phyloP scores from a whole-genome alignment of 768 basidiomycete genomes.

The Mycena metata region DNA sequence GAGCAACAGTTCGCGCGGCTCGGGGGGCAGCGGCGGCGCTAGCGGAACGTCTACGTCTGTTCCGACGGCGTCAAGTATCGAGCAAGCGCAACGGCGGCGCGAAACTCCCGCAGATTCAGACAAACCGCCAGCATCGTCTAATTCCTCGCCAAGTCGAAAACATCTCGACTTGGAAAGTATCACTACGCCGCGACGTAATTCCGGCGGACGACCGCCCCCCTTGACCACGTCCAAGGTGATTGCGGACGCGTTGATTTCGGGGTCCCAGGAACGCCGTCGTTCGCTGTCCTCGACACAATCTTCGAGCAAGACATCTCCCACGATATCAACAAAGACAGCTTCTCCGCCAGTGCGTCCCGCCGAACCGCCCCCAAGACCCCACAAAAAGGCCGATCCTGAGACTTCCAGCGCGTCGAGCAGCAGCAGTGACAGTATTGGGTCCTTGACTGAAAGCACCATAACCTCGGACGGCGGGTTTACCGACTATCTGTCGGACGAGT shows the following conservation, averaged over 20 bases:
- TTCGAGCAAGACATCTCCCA: constrained; percentile 37
- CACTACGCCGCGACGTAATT: constrained; percentile 60
- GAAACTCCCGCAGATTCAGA: constrained; percentile 59
- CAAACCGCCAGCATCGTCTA: constrained; percentile 66
- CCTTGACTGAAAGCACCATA: constrained; percentile 79
- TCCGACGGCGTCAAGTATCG: constrained; percentile 61
- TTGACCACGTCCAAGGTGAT: constrained; percentile 58
- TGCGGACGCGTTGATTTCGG: constrained; percentile 50
- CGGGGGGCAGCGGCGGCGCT: constrained; percentile 45
- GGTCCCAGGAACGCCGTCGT: constrained; percentile 46
- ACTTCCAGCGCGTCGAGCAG: constrained; percentile 68
- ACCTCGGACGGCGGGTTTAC: constrained; percentile 91
- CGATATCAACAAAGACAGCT: constrained; percentile 33
- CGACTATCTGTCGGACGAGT: constrained; percentile 92
- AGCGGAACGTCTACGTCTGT: constrained; percentile 60
- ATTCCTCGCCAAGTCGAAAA: constrained; percentile 74
- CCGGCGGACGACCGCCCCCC: constrained; percentile 60
- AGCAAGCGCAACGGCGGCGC: constrained; percentile 62
- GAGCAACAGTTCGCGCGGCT: constrained; percentile 55
- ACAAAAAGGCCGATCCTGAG: constrained; percentile 51
- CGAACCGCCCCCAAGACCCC: constrained; percentile 44
- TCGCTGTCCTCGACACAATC: constrained; percentile 45
- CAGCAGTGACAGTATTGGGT: constrained; percentile 74
- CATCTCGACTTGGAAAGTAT: constrained; percentile 67
- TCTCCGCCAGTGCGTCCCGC: constrained; percentile 40